phyloP scores from a whole-genome alignment of 495 filamentous ascomycete species.

The Zalerion maritima region DNA sequence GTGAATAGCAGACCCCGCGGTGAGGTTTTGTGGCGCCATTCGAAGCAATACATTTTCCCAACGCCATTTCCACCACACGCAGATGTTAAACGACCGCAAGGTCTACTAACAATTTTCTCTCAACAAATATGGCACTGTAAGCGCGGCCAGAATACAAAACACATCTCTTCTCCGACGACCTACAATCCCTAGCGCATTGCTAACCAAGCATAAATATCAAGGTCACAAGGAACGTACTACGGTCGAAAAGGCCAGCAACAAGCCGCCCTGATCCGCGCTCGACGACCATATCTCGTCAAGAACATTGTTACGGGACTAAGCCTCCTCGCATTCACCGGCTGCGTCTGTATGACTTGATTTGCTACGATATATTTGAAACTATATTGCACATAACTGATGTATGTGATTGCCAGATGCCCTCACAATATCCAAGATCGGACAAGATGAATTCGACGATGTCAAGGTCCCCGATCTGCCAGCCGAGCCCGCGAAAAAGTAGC shows the following conservation, averaged over 20 bases:
- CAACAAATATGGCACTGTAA: too few relatives aligned
- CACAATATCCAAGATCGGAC: conserved; percentile 77
- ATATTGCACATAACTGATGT: too few relatives aligned
- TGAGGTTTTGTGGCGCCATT: too few relatives aligned
- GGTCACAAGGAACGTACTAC: conserved; percentile 77
- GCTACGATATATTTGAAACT: not conserved
- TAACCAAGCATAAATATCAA: too few relatives aligned
- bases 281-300: conserved; percentile 80
- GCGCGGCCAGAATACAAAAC: conserved; percentile 28
- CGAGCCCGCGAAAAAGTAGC: conserved; percentile 26
- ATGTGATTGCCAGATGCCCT: conserved; percentile 50
- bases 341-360: conserved; percentile 57
- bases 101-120: too few relatives aligned
- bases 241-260: conserved; percentile 67
- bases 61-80: too few relatives aligned
- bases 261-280: conserved; percentile 74
- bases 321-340: conserved; percentile 53
- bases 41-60: too few relatives aligned
- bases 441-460: conserved; percentile 97
- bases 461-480: conserved; percentile 58
- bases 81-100: too few relatives aligned
- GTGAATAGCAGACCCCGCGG: too few relatives aligned
- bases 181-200: too few relatives aligned
- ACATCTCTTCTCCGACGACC: too few relatives aligned
- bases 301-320: conserved; percentile 63